Evolutionary conservation across 2,329 filamentous ascomycete species (phyloP), one percentile per base, ranked within the genome.

Genomic region (Cryphonectria parasitica): DNA sequence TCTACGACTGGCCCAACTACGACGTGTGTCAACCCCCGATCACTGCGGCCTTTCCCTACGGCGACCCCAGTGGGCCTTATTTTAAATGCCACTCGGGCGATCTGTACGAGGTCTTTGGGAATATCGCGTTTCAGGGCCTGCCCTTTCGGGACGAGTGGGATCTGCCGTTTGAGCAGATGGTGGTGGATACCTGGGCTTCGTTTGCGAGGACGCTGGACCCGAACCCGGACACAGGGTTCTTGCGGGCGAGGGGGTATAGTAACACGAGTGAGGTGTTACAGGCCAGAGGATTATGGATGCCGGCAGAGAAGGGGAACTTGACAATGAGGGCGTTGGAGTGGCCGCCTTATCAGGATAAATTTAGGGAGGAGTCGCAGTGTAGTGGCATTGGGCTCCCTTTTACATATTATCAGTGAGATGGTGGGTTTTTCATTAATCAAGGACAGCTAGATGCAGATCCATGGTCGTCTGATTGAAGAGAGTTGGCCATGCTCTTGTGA

Each of bases 31-130:
- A 77, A 77, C 82, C 74, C 71, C 82, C 76, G 73, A 77, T 64
- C 73, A 84, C 68, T 71, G 73, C 69, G 73, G 76, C 69, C 71
- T 82, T 60, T 72, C 81, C 80, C 0, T 6, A 75, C 34, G 80
- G 86, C 61, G 85, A 87, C 82, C 64, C 88, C 3, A 71, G 69
- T 10, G 70, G 72, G 62, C 76, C 78, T 2, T 83, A 90, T 77
- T 85, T 88, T 76, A 83, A 84, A 39, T 86, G 88, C 71, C 88
- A 90, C 74, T 88, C 86, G 22, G 84, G 86, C 0, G 88, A 90
- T 76, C 75, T 86, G 61, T 83, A 82, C 72, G 87, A 84, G 78
- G 79, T 87, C 0, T 88, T 88, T 75, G 86, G 86, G 2, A 88
- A 84, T 70, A 69, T 87, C 39, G 77, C 77, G 0, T 77, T 82